Evolutionary conservation across 768 basidiomycete genomes (phyloP).

Genomic region (Boletellus ananas): DNA sequence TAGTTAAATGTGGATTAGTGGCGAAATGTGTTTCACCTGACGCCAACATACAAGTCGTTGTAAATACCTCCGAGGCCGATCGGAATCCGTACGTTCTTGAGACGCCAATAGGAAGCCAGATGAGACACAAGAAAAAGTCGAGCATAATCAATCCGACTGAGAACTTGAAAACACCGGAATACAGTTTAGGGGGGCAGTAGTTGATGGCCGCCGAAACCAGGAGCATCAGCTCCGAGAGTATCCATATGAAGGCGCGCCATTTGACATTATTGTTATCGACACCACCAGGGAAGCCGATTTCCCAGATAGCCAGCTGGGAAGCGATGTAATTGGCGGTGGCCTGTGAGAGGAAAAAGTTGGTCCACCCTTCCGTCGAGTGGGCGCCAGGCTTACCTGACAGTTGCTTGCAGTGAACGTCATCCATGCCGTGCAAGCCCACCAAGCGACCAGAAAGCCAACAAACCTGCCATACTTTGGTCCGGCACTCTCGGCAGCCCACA

Average conservation of each 20-base stretch:
- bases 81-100: slow-evolving; percentile 88
- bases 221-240: slow-evolving; percentile 69
- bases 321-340: slow-evolving; percentile 88
- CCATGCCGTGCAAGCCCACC: slow-evolving; percentile 96
- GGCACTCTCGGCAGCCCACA: slow-evolving; percentile 92
- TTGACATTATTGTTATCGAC: slow-evolving; percentile 65
- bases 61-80: slow-evolving; percentile 79
- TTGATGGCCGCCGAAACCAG: slow-evolving; percentile 76
- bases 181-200: slow-evolving; percentile 73
- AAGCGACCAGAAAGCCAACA: slow-evolving; percentile 86
- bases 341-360: slow-evolving; percentile 34
- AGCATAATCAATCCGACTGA: slow-evolving; percentile 72
- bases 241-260: slow-evolving; percentile 86
- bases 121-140: slow-evolving; percentile 83
- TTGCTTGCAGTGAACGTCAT: slow-evolving; percentile 90
- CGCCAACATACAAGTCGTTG: slow-evolving; percentile 61
- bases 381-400: slow-evolving; percentile 57
- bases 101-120: slow-evolving; percentile 92
- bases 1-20: slow-evolving; percentile 26
- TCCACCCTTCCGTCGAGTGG: not conserved
- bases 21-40: slow-evolving; percentile 16
- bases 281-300: slow-evolving; percentile 80
- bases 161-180: slow-evolving; percentile 74
- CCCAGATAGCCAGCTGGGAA: slow-evolving; percentile 78
- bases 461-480: slow-evolving; percentile 84